Conservation (phyloP, 768 basidiomycete genomes). For the Tubosaeta sp. region DNA sequence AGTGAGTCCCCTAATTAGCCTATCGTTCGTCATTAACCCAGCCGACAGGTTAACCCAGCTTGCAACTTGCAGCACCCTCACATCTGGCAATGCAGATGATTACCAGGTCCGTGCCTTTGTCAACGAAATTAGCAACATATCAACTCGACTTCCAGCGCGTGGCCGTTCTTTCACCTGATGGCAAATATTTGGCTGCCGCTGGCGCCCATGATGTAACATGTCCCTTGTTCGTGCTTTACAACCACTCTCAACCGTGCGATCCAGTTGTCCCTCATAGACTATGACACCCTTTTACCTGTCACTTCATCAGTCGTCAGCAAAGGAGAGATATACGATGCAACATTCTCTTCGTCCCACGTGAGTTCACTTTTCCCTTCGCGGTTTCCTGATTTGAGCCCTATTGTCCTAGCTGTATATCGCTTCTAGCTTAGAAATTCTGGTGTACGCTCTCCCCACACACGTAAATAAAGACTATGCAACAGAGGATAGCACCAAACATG, state of each 20-base stretch:
- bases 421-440: constrained; percentile 58
- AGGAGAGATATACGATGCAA: constrained; percentile 83
- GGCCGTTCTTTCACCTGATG: constrained; percentile 72
- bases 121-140: not conserved
- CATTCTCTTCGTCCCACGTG: constrained; percentile 69
- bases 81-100: constrained; percentile 59
- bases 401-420: constrained; percentile 55
- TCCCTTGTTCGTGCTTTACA: constrained; percentile 14
- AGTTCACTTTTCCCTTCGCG: constrained; percentile 11
- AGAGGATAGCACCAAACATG: constrained; percentile 28
- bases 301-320: constrained; percentile 51
- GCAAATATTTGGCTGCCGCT: constrained; percentile 61
- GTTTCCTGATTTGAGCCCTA: not conserved
- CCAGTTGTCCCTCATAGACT: constrained; percentile 64
- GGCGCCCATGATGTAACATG: constrained; percentile 64
- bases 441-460: constrained; percentile 52
- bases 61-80: constrained; percentile 58
- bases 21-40: constrained; percentile 9
- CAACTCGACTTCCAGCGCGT: constrained; percentile 56
- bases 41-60: constrained; percentile 18
- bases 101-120: constrained; percentile 67
- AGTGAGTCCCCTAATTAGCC: constrained; percentile 38
- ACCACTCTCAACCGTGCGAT: constrained; percentile 9
- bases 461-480: not conserved
- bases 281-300: constrained; percentile 51